A percentile compares a stretch with the other conserved stretches of the same genome.
phyloP scores from a whole-genome alignment of 345 rosid genomes.

The Populus tremula region DNA sequence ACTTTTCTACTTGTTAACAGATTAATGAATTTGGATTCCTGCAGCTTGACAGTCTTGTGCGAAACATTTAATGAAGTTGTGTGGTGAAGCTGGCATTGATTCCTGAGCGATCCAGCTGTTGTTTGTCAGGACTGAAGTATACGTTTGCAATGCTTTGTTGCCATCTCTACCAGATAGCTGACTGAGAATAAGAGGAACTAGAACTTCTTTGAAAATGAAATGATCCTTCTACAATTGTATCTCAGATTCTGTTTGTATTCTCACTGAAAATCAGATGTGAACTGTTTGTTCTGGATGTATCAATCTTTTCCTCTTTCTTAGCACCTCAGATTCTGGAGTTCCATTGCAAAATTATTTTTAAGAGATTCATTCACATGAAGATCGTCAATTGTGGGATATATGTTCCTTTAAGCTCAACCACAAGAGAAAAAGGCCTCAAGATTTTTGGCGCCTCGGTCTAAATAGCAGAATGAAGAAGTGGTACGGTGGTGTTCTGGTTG shows the following conservation, averaged over 20 bases:
- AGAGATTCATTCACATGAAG: conserved; percentile 13
- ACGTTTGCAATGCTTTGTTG: conserved; percentile 8
- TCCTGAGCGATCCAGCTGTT: conserved; percentile 5
- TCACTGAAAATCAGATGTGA: background rate
- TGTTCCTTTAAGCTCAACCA: conserved; percentile 9
- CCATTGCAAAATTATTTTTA: background rate
- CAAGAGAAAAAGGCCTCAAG: background rate
- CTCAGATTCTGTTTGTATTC: background rate
- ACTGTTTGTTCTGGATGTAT: background rate
- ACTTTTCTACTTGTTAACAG: background rate
- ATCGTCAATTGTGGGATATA: background rate
- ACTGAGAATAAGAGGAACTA: conserved; percentile 14
- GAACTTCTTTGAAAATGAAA: conserved; percentile 12
- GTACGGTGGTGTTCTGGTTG: conserved; percentile 62
- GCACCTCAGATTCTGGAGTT: conserved; percentile 11
- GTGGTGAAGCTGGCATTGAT: conserved; percentile 7
- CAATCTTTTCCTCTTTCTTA: conserved; percentile 8
- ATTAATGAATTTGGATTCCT: conserved; percentile 18
- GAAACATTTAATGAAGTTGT: conserved; percentile 2
- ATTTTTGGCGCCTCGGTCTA: background rate
- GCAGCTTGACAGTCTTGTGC: conserved; percentile 8
- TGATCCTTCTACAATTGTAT: conserved; percentile 19
- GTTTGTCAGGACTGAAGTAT: conserved; percentile 15
- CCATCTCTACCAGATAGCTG: conserved; percentile 9
- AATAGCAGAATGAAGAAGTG: conserved; percentile 71